phyloP scores from a whole-genome alignment of 371 early-diverging fungal species.

The Mucor irregularis region DNA sequence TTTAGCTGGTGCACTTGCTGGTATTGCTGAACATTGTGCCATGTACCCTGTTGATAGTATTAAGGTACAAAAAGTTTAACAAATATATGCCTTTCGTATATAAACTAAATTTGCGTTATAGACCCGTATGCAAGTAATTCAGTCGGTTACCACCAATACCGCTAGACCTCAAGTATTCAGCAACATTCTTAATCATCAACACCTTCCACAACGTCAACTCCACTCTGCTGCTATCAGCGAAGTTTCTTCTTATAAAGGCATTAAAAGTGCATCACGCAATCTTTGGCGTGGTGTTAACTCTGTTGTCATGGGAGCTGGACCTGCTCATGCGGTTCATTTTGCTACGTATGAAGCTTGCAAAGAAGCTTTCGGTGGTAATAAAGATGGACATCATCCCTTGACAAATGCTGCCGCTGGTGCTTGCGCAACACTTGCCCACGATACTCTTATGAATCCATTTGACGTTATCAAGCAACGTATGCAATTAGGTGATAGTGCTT shows the following conservation, averaged over 20 bases:
- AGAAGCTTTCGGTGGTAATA: slow-evolving; percentile 61
- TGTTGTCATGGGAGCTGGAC: slow-evolving; percentile 89
- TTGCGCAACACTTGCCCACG: slow-evolving; percentile 81
- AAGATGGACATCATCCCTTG: slow-evolving; percentile 51
- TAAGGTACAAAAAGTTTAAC: slow-evolving; percentile 62
- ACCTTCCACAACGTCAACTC: slow-evolving; percentile 9
- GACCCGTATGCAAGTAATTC: slow-evolving; percentile 89
- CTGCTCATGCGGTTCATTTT: slow-evolving; percentile 93
- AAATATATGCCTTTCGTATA: background rate
- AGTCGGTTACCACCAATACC: slow-evolving; percentile 11
- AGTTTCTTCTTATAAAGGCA: background rate
- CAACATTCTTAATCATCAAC: slow-evolving; percentile 1
- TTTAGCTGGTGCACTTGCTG: slow-evolving; percentile 91
- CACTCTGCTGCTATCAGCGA: slow-evolving; percentile 18
- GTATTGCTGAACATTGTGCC: slow-evolving; percentile 92
- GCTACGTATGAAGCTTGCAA: slow-evolving; percentile 90
- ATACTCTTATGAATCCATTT: slow-evolving; percentile 90
- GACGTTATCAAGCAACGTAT: slow-evolving; percentile 94
- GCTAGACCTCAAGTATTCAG: slow-evolving; percentile 10
- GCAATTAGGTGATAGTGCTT: slow-evolving; percentile 75
- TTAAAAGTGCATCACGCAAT: slow-evolving; percentile 34
- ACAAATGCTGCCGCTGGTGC: slow-evolving; percentile 82
- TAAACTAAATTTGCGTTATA: slow-evolving; percentile 25
- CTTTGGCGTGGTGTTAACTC: slow-evolving; percentile 91
- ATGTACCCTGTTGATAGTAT: slow-evolving; percentile 93